Evolutionary conservation across 176 grass and related monocot species (phyloP).

Genomic region (Oryza officinalis): DNA sequence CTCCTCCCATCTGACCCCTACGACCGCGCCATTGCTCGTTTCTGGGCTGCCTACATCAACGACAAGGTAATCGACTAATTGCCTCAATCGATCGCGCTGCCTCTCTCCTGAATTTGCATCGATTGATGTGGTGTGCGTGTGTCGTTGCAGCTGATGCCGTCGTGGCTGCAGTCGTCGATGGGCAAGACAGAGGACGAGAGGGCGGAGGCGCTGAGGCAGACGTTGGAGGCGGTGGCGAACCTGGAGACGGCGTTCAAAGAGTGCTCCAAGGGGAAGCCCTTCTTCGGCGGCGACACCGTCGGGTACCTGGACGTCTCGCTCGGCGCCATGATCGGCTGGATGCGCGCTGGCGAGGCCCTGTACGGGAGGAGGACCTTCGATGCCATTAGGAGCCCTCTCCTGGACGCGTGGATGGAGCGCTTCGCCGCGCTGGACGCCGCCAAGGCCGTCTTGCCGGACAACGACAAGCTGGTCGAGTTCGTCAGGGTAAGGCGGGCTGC

Average conservation of each 20-base stretch:
- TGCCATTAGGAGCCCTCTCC: constrained; percentile 24
- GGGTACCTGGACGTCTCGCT: constrained; percentile 54
- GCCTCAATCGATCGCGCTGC: no score
- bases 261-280: constrained; percentile 32
- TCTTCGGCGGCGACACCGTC: constrained; percentile 57
- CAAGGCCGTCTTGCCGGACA: constrained; percentile 1
- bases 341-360: background rate
- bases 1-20: no score
- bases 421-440: constrained; percentile 37
- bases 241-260: background rate
- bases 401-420: constrained; percentile 43
- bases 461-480: constrained; percentile 33
- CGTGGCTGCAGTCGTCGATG: no score
- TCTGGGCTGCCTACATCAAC: no score
- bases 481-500: background rate
- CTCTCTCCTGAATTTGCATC: no score
- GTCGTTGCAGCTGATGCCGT: no score
- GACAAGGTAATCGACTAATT: no score
- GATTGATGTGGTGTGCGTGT: no score
- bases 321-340: constrained; percentile 22
- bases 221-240: no score
- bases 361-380: constrained; percentile 11
- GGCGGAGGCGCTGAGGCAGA: no score
- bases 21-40: no score
- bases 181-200: no score